Evolutionary conservation across 179 eudicot species (phyloP).

Genomic region (Amaranthus tricolor): DNA sequence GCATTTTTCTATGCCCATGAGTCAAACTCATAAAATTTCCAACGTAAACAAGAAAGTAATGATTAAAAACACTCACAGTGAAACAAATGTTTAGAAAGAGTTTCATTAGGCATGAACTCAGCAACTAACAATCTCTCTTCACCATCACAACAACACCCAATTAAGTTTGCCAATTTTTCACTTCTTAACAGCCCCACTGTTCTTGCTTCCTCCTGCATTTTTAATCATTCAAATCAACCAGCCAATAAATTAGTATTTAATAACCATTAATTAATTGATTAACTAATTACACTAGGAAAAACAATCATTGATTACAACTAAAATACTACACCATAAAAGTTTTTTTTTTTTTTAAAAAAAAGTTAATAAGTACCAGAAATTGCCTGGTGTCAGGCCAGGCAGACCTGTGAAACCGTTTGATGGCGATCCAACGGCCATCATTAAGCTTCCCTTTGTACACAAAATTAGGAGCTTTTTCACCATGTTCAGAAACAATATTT

Average conservation of each 20-base stretch:
- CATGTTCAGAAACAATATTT: slow-evolving; percentile 85
- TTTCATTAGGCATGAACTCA: slow-evolving; percentile 93
- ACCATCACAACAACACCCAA: slow-evolving; percentile 89
- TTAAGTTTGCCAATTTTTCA: slow-evolving; percentile 74
- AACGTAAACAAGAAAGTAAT: background rate
- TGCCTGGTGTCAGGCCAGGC: slow-evolving; percentile 94
- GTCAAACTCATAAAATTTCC: slow-evolving; percentile 7
- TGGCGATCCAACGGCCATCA: slow-evolving; percentile 66
- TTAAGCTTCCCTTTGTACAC: slow-evolving; percentile 73
- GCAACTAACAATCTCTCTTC: slow-evolving; percentile 90
- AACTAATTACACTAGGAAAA: background rate
- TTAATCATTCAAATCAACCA: slow-evolving; percentile 17
- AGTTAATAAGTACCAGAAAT: slow-evolving; percentile 50
- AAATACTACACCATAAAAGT: slow-evolving; percentile 13
- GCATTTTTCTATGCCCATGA: background rate
- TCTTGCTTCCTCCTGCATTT: slow-evolving; percentile 77
- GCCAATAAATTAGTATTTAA: background rate
- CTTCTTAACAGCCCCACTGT: slow-evolving; percentile 80
- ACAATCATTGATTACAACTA: background rate
- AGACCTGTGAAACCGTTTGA: slow-evolving; percentile 80
- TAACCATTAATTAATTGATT: slow-evolving; percentile 2
- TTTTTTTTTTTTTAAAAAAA: no score
- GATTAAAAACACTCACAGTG: slow-evolving; percentile 55
- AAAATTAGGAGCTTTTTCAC: slow-evolving; percentile 92
- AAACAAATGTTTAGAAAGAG: slow-evolving; percentile 86